phyloP scores from a whole-genome alignment of 768 basidiomycete species.

The Mycena venus region DNA sequence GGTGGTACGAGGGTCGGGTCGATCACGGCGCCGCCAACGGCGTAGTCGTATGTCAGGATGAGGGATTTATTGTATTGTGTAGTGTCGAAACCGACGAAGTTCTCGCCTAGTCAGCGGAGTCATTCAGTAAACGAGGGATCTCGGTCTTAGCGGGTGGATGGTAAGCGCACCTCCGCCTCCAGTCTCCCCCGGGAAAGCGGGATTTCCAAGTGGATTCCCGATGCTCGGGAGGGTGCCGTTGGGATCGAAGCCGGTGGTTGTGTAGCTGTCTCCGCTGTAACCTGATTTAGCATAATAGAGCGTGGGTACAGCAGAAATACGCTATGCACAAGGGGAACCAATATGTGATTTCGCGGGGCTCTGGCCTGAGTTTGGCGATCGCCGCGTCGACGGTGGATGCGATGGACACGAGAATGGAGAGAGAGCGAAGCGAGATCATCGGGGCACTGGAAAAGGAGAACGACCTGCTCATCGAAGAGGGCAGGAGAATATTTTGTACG shows the following conservation, averaged over 20 bases:
- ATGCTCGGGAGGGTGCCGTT: conserved; percentile 42
- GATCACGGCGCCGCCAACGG: conserved; percentile 77
- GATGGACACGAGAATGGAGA: neutral
- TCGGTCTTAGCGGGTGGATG: conserved; percentile 57
- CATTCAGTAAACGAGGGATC: conserved; percentile 52
- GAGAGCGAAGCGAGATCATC: neutral
- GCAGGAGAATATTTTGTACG: neutral
- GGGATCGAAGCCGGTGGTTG: conserved; percentile 48
- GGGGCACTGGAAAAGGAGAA: neutral
- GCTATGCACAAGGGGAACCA: conserved; percentile 32
- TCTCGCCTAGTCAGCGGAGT: conserved; percentile 63
- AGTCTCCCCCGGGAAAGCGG: conserved; percentile 53
- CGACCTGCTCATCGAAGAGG: neutral
- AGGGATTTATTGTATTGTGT: conserved; percentile 65
- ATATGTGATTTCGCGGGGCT: neutral
- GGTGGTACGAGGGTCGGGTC: conserved; percentile 69
- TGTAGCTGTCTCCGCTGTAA: conserved; percentile 53
- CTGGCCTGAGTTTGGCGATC: neutral
- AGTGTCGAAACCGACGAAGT: conserved; percentile 72
- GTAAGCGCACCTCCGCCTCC: conserved; percentile 45
- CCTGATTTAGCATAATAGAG: neutral
- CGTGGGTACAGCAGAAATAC: neutral
- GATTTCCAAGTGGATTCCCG: conserved; percentile 54
- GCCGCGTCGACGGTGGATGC: neutral
- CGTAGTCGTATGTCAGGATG: conserved; percentile 74